Conservation (phyloP, 1,139 yeast species). For the Candida sanyaensis region DNA sequence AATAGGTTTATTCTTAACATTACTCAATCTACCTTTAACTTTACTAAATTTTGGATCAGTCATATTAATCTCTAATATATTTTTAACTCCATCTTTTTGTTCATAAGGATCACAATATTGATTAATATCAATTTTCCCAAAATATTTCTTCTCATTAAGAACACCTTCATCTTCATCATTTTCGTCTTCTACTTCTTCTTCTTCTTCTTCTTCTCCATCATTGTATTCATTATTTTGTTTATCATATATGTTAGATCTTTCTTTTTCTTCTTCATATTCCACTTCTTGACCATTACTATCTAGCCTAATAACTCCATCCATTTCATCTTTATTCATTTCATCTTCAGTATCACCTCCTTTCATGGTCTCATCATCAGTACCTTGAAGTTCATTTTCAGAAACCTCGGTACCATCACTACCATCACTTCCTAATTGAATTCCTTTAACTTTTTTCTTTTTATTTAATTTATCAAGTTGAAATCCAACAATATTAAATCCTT, state of each 20-base stretch:
- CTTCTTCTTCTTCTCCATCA: neutral
- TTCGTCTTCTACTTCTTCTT: slow-evolving; percentile 2
- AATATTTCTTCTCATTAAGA: slow-evolving; percentile 6
- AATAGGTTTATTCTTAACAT: slow-evolving; percentile 13
- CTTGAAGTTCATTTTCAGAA: neutral
- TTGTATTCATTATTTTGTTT: neutral
- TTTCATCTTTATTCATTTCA: neutral
- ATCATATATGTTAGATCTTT: slow-evolving; percentile 1
- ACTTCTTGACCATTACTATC: neutral
- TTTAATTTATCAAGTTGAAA: slow-evolving; percentile 8
- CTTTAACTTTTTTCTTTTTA: neutral
- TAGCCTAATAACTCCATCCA: neutral
- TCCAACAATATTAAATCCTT: slow-evolving; percentile 28
- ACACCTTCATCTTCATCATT: slow-evolving; percentile 6
- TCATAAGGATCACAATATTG: slow-evolving; percentile 12
- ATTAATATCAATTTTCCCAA: slow-evolving; percentile 12
- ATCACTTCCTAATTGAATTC: neutral
- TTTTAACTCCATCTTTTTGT: slow-evolving; percentile 3
- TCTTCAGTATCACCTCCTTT: neutral
- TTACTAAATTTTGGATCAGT: slow-evolving; percentile 7
- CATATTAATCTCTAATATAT: slow-evolving; percentile 9
- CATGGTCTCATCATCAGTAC: neutral
- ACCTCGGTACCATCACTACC: neutral
- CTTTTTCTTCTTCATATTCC: slow-evolving; percentile 2
- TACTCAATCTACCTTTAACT: slow-evolving; percentile 15